Evolutionary conservation across 1,139 yeast genomes (phyloP).

Genomic region (Scheffersomyces illinoinensis): DNA sequence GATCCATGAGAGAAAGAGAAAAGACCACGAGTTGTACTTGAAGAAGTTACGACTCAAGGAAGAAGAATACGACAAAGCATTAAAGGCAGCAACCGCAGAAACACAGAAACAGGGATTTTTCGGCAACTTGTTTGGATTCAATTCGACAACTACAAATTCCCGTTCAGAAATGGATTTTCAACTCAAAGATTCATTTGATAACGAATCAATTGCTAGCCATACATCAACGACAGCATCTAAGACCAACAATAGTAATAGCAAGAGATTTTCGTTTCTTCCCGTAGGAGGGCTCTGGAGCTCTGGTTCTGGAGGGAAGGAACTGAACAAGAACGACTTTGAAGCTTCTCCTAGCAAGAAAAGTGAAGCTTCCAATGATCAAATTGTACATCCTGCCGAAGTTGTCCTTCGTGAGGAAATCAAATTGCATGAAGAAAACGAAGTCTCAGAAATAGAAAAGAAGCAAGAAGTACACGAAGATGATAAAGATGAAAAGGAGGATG

Average conservation of each 20-base stretch:
- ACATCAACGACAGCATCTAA: not conserved
- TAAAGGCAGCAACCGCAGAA: constrained; percentile 27
- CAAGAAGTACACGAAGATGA: constrained; percentile 4
- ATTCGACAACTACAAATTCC: constrained; percentile 1
- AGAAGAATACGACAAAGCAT: constrained; percentile 39
- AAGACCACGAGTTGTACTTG: constrained; percentile 42
- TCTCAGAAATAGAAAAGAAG: constrained; percentile 1
- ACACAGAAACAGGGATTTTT: constrained; percentile 24
- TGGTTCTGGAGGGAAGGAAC: not conserved
- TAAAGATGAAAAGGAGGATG: constrained; percentile 2
- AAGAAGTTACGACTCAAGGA: constrained; percentile 39
- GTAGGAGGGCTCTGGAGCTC: constrained; percentile 2
- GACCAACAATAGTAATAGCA: not conserved
- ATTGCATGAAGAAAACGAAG: not conserved
- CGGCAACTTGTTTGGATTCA: constrained; percentile 29
- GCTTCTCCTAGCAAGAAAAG: not conserved
- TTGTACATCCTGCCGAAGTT: not conserved
- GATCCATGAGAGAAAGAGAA: constrained; percentile 41
- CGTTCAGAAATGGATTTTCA: not conserved
- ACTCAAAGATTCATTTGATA: not conserved
- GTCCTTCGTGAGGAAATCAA: not conserved
- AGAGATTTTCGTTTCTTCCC: constrained; percentile 12
- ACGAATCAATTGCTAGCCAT: not conserved
- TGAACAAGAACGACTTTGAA: not conserved
- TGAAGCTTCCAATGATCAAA: not conserved